phyloP scores from a whole-genome alignment of 345 rosid genomes.

The Citrus mangshanensis region DNA sequence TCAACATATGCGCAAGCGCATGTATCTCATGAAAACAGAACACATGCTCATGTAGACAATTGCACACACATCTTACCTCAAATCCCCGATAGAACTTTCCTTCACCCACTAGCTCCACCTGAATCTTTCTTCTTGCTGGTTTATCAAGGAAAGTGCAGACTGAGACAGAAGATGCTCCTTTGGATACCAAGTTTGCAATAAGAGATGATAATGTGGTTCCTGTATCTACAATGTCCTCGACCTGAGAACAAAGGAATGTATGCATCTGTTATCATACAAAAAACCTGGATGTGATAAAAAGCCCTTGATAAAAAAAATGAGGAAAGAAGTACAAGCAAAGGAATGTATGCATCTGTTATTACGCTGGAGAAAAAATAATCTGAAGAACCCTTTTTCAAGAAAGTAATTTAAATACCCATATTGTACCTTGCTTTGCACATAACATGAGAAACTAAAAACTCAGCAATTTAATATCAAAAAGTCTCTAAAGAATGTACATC shows the following conservation, averaged over 20 bases:
- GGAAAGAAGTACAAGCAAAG: not conserved
- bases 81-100: conserved; percentile 86
- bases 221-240: conserved; percentile 94
- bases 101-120: conserved; percentile 57
- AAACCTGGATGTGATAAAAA: not conserved
- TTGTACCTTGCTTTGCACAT: not conserved
- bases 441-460: not conserved
- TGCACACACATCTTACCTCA: conserved; percentile 43
- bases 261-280: not conserved
- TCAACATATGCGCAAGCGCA: not conserved
- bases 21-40: not conserved
- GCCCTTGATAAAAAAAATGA: not conserved
- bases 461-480: not conserved
- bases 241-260: conserved; percentile 34
- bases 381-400: not conserved
- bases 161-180: conserved; percentile 76
- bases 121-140: conserved; percentile 64
- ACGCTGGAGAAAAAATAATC: not conserved
- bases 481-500: not conserved
- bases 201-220: conserved; percentile 70
- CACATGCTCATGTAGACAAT: not conserved
- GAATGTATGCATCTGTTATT: not conserved
- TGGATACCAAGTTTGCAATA: conserved; percentile 49
- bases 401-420: not conserved
- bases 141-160: conserved; percentile 84